These are phyloP conservation scores for Thelonectria rubi DNA, from an alignment of 2,329 filamentous ascomycete genomes.

Conservation along the genomic window DNA sequence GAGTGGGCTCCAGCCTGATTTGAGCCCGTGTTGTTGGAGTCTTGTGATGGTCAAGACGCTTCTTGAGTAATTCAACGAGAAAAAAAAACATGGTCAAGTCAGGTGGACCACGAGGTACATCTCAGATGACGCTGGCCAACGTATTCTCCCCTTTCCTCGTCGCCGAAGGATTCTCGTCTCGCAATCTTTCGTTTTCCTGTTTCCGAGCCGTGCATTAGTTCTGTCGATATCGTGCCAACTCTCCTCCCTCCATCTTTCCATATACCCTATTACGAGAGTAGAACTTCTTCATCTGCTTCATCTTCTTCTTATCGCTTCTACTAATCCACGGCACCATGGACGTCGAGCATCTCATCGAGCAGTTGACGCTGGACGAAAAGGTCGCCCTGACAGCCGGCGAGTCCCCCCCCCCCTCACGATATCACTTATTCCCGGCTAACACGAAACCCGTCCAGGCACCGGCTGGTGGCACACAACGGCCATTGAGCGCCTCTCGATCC, in stretches of 20 bases:
- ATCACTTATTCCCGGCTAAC: background rate
- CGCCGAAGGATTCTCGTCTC: conserved; percentile 1
- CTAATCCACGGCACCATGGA: conserved; percentile 14
- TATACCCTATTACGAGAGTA: background rate
- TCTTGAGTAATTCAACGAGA: background rate
- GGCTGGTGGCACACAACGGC: conserved; percentile 34
- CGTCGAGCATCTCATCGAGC: conserved; percentile 25
- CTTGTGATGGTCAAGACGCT: conserved; percentile 10
- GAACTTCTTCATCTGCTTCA: too few species aligned
- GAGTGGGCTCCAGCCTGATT: background rate
- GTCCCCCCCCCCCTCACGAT: background rate
- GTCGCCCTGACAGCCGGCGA: conserved; percentile 26
- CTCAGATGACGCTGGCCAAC: background rate
- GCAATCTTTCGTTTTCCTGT: background rate
- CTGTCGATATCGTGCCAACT: background rate
- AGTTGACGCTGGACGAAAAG: conserved; percentile 32
- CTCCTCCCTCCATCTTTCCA: background rate
- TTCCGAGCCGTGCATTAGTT: conserved; percentile 3
- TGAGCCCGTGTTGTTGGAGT: conserved; percentile 2
- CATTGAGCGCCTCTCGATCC: conserved; percentile 29
- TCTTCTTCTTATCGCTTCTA: too few species aligned
- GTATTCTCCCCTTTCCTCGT: background rate
- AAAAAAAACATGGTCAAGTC: background rate
- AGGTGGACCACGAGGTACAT: background rate
- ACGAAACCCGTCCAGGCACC: conserved; percentile 13